These are phyloP conservation scores for Sonneratia caseolaris DNA, from an alignment of 345 rosid species.

Conservation along the genomic window DNA sequence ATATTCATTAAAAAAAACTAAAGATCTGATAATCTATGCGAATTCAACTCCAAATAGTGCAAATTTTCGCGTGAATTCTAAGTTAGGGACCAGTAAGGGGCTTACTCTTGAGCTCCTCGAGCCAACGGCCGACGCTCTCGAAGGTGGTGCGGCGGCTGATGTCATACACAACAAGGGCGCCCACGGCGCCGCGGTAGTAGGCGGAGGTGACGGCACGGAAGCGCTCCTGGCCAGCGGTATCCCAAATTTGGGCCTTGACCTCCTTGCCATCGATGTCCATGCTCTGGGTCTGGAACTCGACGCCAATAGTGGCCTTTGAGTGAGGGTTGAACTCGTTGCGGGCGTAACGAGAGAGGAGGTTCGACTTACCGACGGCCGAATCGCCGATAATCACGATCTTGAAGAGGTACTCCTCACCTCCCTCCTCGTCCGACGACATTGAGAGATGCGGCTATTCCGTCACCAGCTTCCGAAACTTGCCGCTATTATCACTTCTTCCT, in stretches of 20 bases:
- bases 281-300: conserved; percentile 86
- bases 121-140: conserved; percentile 79
- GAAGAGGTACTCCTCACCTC: conserved; percentile 75
- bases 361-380: conserved; percentile 90
- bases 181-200: conserved; percentile 92
- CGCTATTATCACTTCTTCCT: neutral
- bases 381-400: conserved; percentile 83
- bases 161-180: conserved; percentile 76
- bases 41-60: too few species aligned
- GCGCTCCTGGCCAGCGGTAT: conserved; percentile 91
- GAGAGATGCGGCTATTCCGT: neutral
- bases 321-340: conserved; percentile 82
- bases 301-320: conserved; percentile 92
- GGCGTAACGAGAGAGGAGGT: conserved; percentile 73
- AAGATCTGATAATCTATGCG: too few species aligned
- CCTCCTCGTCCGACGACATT: conserved; percentile 53
- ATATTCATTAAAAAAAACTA: too few species aligned
- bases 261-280: conserved; percentile 77
- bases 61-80: too few species aligned
- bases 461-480: neutral
- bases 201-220: conserved; percentile 95
- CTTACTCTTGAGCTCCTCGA: conserved; percentile 76
- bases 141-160: conserved; percentile 65
- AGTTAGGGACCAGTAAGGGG: neutral
- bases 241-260: conserved; percentile 96